These are phyloP conservation scores for Viola odorata DNA, from an alignment of 345 rosid species.

Conservation along the genomic window DNA sequence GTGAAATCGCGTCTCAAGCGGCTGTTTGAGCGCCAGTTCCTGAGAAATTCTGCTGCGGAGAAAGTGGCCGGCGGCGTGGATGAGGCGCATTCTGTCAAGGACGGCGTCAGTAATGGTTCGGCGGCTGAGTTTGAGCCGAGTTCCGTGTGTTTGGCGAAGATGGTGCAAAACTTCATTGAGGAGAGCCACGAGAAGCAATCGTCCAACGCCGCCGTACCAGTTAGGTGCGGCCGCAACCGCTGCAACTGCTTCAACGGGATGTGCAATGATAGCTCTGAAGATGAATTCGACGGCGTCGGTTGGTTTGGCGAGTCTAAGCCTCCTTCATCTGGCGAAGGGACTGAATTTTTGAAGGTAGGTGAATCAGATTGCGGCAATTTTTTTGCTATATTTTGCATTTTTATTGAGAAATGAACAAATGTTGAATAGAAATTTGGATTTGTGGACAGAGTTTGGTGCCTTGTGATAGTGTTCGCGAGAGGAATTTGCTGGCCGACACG, in stretches of 20 bases:
- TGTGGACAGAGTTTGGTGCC: constrained; percentile 51
- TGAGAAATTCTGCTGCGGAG: constrained; percentile 42
- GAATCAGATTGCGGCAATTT: background rate
- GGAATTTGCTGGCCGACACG: constrained; percentile 54
- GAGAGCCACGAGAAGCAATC: constrained; percentile 52
- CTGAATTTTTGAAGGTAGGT: constrained; percentile 62
- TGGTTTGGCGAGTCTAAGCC: constrained; percentile 26
- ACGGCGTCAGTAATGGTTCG: constrained; percentile 18
- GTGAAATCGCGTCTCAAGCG: constrained; percentile 75
- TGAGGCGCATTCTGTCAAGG: constrained; percentile 35
- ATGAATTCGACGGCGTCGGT: constrained; percentile 42
- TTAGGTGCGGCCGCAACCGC: constrained; percentile 40
- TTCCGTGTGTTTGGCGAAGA: constrained; percentile 59
- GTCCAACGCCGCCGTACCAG: constrained; percentile 7
- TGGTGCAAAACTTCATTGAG: constrained; percentile 79
- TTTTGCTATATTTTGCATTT: background rate
- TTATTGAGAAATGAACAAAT: background rate
- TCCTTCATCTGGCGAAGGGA: constrained; percentile 39
- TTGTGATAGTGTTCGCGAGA: constrained; percentile 45
- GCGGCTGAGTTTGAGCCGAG: constrained; percentile 65
- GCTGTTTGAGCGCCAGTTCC: constrained; percentile 78
- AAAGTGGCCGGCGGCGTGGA: constrained; percentile 23
- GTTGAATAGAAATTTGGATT: background rate
- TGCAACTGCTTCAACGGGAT: constrained; percentile 63
- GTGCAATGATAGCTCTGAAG: constrained; percentile 67